Evolutionary conservation across 352 stramenopile species (phyloP).

Genomic region (Peronospora destructor): DNA sequence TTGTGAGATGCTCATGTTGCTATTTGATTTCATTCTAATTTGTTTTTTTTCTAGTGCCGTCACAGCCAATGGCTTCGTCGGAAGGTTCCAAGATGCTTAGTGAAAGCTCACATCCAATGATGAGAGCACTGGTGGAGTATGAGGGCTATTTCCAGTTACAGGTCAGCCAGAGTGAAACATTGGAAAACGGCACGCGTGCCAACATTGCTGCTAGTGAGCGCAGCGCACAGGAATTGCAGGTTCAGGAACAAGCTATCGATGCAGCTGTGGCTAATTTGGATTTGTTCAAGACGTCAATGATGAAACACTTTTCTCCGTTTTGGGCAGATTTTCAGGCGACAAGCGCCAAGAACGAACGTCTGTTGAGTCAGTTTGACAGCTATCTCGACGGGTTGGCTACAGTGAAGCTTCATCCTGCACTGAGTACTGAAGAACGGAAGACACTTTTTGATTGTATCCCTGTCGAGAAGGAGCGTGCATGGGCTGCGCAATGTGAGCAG

Average conservation of each 20-base stretch:
- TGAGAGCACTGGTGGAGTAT: constrained; percentile 73
- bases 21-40: too few relatives aligned
- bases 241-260: constrained; percentile 64
- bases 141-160: constrained; percentile 78
- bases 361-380: constrained; percentile 66
- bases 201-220: constrained; percentile 56
- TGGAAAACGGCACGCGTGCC: constrained; percentile 44
- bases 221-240: constrained; percentile 44
- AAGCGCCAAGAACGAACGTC: constrained; percentile 44
- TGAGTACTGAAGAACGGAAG: constrained; percentile 49
- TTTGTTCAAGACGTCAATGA: constrained; percentile 75
- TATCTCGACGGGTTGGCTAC: constrained; percentile 51
- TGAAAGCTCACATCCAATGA: constrained; percentile 72
- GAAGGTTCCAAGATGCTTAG: constrained; percentile 63
- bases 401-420: constrained; percentile 56
- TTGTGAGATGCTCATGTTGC: background rate
- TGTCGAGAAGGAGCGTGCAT: constrained; percentile 74
- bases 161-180: constrained; percentile 52
- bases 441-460: constrained; percentile 79
- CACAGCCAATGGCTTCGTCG: constrained; percentile 45
- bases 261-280: constrained; percentile 77
- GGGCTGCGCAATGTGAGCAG: constrained; percentile 68
- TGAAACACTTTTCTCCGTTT: constrained; percentile 75
- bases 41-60: constrained; percentile 37
- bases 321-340: constrained; percentile 67